Evolutionary conservation across 306 rosid genomes (phyloP).

Genomic region (Hylodesmum podocarpum): DNA sequence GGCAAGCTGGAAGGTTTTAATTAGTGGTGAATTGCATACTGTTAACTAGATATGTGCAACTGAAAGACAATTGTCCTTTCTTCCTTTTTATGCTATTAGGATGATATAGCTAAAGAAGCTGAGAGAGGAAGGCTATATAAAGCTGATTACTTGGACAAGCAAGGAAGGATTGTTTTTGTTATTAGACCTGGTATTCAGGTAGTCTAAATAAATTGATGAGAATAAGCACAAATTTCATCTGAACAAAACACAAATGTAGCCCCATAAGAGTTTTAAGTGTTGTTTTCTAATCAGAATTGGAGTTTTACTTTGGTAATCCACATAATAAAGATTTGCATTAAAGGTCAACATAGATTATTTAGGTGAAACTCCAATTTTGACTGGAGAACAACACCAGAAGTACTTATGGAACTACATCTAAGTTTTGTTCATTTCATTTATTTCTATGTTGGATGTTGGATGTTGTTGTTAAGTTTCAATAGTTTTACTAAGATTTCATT

Average conservation of each 20-base stretch:
- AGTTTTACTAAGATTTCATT: slow-evolving; percentile 22
- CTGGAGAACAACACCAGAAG: too few species aligned
- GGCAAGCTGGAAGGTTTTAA: background rate
- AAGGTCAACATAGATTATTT: too few species aligned
- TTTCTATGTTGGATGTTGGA: too few species aligned
- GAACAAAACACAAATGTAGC: too few species aligned
- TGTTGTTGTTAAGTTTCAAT: slow-evolving; percentile 17
- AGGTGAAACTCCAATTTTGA: too few species aligned
- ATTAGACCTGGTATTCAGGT: slow-evolving; percentile 79
- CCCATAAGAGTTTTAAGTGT: too few species aligned
- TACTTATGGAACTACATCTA: too few species aligned
- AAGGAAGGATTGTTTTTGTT: slow-evolving; percentile 70
- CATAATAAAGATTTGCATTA: too few species aligned
- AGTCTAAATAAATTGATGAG: slow-evolving; percentile 14
- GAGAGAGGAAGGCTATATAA: slow-evolving; percentile 53
- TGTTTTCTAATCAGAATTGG: too few species aligned
- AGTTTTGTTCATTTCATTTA: too few species aligned
- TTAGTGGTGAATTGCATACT: background rate
- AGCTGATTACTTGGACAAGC: slow-evolving; percentile 69
- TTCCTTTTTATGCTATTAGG: slow-evolving; percentile 33
- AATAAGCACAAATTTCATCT: background rate
- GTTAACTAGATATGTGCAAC: slow-evolving; percentile 8
- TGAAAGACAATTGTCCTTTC: background rate
- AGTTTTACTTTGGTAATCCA: too few species aligned
- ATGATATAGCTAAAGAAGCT: slow-evolving; percentile 57